phyloP scores from a whole-genome alignment of 495 filamentous ascomycete genomes.

The Lineolata rhizophorae region DNA sequence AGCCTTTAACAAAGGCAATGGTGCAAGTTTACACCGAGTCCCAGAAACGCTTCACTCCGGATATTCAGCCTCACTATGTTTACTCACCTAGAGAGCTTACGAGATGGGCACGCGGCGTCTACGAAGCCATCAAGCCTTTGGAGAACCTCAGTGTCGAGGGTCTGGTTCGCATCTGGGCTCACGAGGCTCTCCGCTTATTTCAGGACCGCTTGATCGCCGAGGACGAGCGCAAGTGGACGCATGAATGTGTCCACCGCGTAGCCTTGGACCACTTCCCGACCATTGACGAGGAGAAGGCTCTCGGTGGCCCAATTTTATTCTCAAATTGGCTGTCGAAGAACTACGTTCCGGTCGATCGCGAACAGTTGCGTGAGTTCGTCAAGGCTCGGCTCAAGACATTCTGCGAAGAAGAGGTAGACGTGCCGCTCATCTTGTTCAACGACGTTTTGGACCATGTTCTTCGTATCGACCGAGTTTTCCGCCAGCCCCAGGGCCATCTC shows the following conservation, averaged over 20 bases:
- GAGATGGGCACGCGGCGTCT: constrained; percentile 88
- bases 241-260: constrained; percentile 60
- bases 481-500: constrained; percentile 92
- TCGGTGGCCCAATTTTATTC: constrained; percentile 88
- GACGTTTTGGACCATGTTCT: constrained; percentile 95
- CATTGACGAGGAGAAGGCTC: constrained; percentile 66
- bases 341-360: constrained; percentile 88
- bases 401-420: constrained; percentile 98
- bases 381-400: constrained; percentile 94
- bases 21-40: constrained; percentile 90
- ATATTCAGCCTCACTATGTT: constrained; percentile 95
- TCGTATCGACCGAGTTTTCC: constrained; percentile 94
- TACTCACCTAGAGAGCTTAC: constrained; percentile 98
- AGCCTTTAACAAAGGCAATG: constrained; percentile 91
- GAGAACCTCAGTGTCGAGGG: constrained; percentile 77
- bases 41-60: constrained; percentile 75
- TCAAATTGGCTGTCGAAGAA: constrained; percentile 99
- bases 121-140: constrained; percentile 84
- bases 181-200: constrained; percentile 89
- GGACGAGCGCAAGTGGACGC: constrained; percentile 89
- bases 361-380: constrained; percentile 85
- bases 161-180: constrained; percentile 90
- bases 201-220: constrained; percentile 87
- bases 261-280: constrained; percentile 83
- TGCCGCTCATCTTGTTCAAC: constrained; percentile 91